Conservation (phyloP, 1,139 yeast genomes). For the Zygosaccharomyces pseudobailii region DNA sequence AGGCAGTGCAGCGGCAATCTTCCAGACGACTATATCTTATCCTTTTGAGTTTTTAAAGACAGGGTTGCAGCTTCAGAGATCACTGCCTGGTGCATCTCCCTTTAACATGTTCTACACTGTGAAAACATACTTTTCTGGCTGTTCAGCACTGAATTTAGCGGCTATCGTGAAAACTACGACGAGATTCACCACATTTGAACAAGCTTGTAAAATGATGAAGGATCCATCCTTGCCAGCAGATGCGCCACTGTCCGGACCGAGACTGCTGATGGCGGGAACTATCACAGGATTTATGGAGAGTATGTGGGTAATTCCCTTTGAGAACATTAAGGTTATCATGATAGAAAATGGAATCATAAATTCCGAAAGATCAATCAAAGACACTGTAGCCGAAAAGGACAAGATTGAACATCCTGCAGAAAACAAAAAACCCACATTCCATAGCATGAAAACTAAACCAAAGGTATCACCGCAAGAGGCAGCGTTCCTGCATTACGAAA, state of each 20-base stretch:
- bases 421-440: conserved; percentile 22
- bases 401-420: conserved; percentile 4
- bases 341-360: conserved; percentile 53
- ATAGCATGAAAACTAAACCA: conserved; percentile 10
- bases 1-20: conserved; percentile 71
- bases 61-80: conserved; percentile 56
- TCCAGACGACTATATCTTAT: conserved; percentile 66
- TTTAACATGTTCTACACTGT: conserved; percentile 37
- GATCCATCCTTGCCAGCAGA: conserved; percentile 38
- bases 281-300: conserved; percentile 83
- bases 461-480: conserved; percentile 16
- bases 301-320: conserved; percentile 83
- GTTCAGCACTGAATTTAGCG: conserved; percentile 76
- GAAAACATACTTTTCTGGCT: conserved; percentile 63
- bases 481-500: conserved; percentile 34
- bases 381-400: conserved; percentile 11
- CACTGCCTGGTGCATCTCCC: conserved; percentile 39
- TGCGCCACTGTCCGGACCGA: conserved; percentile 60
- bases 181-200: conserved; percentile 69
- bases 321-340: conserved; percentile 79
- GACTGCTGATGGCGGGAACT: conserved; percentile 77
- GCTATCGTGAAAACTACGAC: conserved; percentile 67
- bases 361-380: conserved; percentile 13
- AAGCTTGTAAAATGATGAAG: conserved; percentile 71
- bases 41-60: conserved; percentile 85